A percentile compares a stretch with the other conserved stretches of the same genome.
Conservation (phyloP, 139 green algal genomes). For the Chlamydomonas sp. region DNA sequence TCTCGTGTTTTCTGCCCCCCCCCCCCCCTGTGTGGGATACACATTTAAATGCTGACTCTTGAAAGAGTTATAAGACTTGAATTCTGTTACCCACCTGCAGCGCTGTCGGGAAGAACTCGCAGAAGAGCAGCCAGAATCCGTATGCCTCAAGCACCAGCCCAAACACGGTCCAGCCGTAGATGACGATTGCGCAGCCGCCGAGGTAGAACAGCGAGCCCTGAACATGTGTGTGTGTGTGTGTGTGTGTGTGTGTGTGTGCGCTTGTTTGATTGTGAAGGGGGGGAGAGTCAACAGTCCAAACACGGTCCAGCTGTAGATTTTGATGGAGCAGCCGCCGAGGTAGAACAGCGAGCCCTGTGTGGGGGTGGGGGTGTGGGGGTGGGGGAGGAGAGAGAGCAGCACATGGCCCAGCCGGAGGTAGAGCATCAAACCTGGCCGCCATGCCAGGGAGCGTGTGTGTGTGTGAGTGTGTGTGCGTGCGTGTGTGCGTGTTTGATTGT, state of each 20-base stretch:
- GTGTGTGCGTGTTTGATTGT: no score
- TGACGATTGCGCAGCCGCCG: slow-evolving; percentile 68
- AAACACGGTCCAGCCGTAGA: slow-evolving; percentile 80
- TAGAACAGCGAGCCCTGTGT: slow-evolving; percentile 82
- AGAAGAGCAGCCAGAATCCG: slow-evolving; percentile 91
- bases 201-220: slow-evolving; percentile 82
- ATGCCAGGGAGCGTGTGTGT: no score
- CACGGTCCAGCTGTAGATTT: slow-evolving; percentile 81
- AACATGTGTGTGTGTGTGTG: not conserved
- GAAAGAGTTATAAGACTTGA: slow-evolving; percentile 65
- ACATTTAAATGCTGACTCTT: no score
- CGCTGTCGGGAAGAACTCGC: slow-evolving; percentile 88
- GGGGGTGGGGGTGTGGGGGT: no score
- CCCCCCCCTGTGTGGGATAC: no score
- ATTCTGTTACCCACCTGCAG: slow-evolving; percentile 77
- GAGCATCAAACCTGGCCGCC: no score
- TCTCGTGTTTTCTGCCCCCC: no score
- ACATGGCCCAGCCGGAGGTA: no score
- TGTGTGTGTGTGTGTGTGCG: not conserved
- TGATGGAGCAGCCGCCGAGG: slow-evolving; percentile 65
- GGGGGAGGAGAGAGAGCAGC: no score
- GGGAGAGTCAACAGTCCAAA: slow-evolving; percentile 54
- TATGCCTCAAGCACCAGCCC: slow-evolving; percentile 83
- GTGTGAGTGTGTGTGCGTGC: no score
- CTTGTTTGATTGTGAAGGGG: not conserved